Conservation (phyloP, 306 rosid species). For the Cicer arietinum region DNA sequence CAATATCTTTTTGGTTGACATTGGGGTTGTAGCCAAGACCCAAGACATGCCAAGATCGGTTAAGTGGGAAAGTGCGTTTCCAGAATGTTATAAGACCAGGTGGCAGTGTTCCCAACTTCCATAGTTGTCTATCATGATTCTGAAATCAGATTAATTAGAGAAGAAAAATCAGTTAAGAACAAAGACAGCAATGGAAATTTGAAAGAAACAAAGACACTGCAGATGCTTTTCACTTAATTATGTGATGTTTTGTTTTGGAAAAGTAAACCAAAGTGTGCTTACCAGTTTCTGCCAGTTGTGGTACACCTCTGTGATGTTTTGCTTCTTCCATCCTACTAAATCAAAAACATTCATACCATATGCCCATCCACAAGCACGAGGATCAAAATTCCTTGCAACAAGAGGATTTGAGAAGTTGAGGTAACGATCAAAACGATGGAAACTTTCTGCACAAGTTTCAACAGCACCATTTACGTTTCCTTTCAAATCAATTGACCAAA, state of each 20-base stretch:
- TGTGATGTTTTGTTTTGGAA: constrained; percentile 6
- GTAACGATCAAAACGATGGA: constrained; percentile 92
- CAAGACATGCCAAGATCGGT: constrained; percentile 79
- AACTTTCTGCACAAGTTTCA: constrained; percentile 91
- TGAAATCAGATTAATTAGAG: constrained; percentile 45
- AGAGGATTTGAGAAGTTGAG: constrained; percentile 95
- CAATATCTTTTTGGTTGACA: constrained; percentile 66
- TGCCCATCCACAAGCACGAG: constrained; percentile 99
- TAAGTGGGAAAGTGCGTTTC: constrained; percentile 74
- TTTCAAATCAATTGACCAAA: constrained; percentile 85
- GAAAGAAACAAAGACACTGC: constrained; percentile 7
- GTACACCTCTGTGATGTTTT: constrained; percentile 86
- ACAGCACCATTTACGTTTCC: constrained; percentile 96
- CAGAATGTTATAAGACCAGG: constrained; percentile 96
- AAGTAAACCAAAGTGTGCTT: constrained; percentile 34
- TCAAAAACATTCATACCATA: constrained; percentile 98
- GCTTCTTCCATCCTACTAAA: constrained; percentile 89
- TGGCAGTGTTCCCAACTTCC: constrained; percentile 97
- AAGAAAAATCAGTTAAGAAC: constrained; percentile 30
- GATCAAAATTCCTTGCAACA: constrained; percentile 77
- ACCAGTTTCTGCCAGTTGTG: constrained; percentile 98
- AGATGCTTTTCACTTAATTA: constrained; percentile 10
- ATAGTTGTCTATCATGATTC: constrained; percentile 88
- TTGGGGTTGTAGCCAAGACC: constrained; percentile 90
- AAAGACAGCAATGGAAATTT: constrained; percentile 8